Evolutionary conservation across 768 basidiomycete species (phyloP).

Genomic region (Amanita pseudoporphyria): DNA sequence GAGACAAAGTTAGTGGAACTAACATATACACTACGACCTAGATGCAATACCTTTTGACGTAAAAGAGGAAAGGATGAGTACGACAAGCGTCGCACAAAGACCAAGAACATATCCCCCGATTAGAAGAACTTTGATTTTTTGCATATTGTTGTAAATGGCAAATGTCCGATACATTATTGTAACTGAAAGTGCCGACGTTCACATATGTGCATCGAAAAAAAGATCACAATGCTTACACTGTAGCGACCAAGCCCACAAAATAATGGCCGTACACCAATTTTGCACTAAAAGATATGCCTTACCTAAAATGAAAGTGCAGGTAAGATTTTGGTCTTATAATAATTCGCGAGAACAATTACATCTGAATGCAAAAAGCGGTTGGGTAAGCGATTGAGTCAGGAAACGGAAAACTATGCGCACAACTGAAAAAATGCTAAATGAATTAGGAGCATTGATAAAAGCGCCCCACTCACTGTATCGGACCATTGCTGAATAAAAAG

Average conservation of each 20-base stretch:
- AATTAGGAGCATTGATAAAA: not conserved
- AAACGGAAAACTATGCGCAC: not conserved
- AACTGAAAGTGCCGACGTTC: slow-evolving; percentile 7
- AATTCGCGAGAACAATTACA: not conserved
- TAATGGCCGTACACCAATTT: slow-evolving; percentile 13
- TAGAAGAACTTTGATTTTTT: slow-evolving; percentile 8
- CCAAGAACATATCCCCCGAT: slow-evolving; percentile 11
- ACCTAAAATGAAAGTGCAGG: slow-evolving; percentile 10
- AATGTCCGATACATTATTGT: slow-evolving; percentile 18
- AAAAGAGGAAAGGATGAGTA: slow-evolving; percentile 8
- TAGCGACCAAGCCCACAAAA: slow-evolving; percentile 17
- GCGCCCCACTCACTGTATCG: not conserved
- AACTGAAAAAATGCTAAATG: not conserved
- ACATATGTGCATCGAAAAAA: not conserved
- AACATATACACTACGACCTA: not conserved
- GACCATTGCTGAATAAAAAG: not conserved
- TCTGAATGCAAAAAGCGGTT: not conserved
- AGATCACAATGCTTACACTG: slow-evolving; percentile 14
- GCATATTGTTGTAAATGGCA: slow-evolving; percentile 14
- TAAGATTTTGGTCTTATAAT: not conserved
- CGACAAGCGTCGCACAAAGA: slow-evolving; percentile 11
- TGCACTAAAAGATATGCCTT: slow-evolving; percentile 13
- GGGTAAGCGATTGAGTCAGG: not conserved
- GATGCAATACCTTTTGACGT: slow-evolving; percentile 11
- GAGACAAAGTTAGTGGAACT: not conserved